Evolutionary conservation across 495 filamentous ascomycete genomes (phyloP), one percentile per base, ranked within the genome.

Genomic region (Neurospora tetrasperma): DNA sequence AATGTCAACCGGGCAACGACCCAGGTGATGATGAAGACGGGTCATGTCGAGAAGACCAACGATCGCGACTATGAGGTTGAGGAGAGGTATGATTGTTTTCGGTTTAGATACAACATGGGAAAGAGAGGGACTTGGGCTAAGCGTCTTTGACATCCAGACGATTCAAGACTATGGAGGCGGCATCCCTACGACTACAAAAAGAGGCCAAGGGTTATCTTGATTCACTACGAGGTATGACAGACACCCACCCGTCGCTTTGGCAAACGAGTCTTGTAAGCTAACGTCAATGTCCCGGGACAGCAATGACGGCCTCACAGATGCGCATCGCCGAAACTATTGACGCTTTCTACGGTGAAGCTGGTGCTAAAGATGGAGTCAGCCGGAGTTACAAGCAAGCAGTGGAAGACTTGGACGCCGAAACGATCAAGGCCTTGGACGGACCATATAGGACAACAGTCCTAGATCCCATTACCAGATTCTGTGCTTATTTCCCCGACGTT

Each of bases 21-120:
- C 81, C 95, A 97, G 90, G 95, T 98, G 71, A 98, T 99, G 94
- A 98, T 99, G 96, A 99, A 98, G 87, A 94, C 96, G 23, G 93
- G 96, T 66, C 96, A 97, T 86, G 97, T 99, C 74, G 96, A 99
- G 82, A 92, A 95, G 82, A 98, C 96, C 2, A 97, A 93, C 80
- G 96, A 99, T 83, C 93, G 96, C 59, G 96, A 98, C 80, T 99
- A 98, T 82, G 96, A 98, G 82, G 95, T 98, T 42, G 96, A 99
- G 82, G 94, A 97, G 81, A 90, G 95, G 90, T 94, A 85, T 69
- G 85, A 40, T 59, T 39, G 23, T 18, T 10, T 62, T 14, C 3
- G 1, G 12, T 3, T 10, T 11, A 1, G 3, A 59, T 38, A 38
- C 4, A 2, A 38, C 35, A 38, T n/a, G 2, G n/a, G 31, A 35